These are phyloP conservation scores for Saitozyma podzolica DNA, from an alignment of 768 basidiomycete genomes.

Conservation along the genomic window DNA sequence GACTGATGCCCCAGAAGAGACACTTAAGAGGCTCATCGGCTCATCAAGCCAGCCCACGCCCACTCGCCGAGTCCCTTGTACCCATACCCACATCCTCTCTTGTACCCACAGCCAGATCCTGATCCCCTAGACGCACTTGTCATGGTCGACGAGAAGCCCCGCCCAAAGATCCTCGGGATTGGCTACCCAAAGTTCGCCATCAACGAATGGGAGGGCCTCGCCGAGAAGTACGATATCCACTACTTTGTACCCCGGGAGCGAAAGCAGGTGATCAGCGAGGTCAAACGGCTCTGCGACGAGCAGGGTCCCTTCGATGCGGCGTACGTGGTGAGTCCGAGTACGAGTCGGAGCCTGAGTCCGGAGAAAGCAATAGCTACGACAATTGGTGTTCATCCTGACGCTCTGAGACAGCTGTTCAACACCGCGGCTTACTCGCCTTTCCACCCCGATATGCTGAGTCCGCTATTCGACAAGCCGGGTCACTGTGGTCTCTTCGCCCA, in stretches of 20 bases:
- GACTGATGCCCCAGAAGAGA: too few relatives aligned
- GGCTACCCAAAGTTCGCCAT: constrained; percentile 26
- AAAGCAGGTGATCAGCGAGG: constrained; percentile 14
- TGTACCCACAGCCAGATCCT: background rate
- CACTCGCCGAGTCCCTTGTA: constrained; percentile 26
- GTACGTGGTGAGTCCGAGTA: constrained; percentile 6
- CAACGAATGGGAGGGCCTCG: constrained; percentile 18
- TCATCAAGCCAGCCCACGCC: background rate
- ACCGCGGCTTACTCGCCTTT: constrained; percentile 24
- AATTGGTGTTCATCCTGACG: too few relatives aligned
- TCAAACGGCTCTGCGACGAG: constrained; percentile 14
- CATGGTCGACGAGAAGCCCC: constrained; percentile 11
- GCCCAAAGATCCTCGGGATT: constrained; percentile 23
- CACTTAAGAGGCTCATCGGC: too few relatives aligned
- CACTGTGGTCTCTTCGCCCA: too few relatives aligned
- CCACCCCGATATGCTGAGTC: constrained; percentile 24
- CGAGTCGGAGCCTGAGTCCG: too few relatives aligned
- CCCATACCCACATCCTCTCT: background rate
- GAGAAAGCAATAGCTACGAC: too few relatives aligned
- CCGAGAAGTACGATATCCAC: constrained; percentile 26
- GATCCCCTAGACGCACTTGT: too few relatives aligned
- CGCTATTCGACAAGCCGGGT: constrained; percentile 5
- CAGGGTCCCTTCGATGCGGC: constrained; percentile 26
- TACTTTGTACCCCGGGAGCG: constrained; percentile 24
- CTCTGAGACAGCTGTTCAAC: constrained; percentile 13